Base-by-base conservation (phyloP, 176 grass and related monocot genomes). In the Ensete ventricosum region DNA sequence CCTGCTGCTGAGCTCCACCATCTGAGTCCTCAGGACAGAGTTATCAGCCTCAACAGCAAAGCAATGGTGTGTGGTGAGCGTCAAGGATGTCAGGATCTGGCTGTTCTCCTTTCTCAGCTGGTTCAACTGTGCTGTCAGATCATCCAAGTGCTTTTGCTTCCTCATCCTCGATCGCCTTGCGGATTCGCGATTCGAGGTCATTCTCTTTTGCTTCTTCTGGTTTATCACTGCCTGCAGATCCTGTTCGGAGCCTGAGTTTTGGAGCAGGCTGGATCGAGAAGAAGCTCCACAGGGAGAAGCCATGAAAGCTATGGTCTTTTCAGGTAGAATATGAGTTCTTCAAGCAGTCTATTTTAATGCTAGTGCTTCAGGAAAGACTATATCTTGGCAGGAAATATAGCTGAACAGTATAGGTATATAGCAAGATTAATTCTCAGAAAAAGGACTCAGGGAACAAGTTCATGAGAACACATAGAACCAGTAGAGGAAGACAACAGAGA, bases 401-500 rank as follows among this genome's bases (percentile, higher is more conserved):
- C 34, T 43, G 34, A 43, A 43, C 34, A 4, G 34, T 43, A 43
- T 43, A 43, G 11, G 21, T 2, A 19, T 50, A 70, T 43, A 70
- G 17, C 19, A 51, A 26, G 19, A 55, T 27, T 9, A 43, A 43
- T 43, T 6, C 34, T 43, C 34, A 6, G 34, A 5, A 43, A 43
- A 43, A 6, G 34, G 34, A 43, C 34, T 43, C 34, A 43, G 34
- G 57, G 22, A 74, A 55, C 12, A 55, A 34, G 72, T 12, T 83
- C 82, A 80, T 88, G 94, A 98, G 85, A 98, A 93, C 48, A 98
- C 94, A 81, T 98, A 98, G 78, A 98, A 98, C 94, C 94, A 98
- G 78, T 98, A 93, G 67, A 98, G 94, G 80, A 98, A 98, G 55
- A 98, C 86, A 64, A 98, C 90, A 19, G 94, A 98, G 86, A 98